Evolutionary conservation across 139 green algal genomes (phyloP), one percentile per base, ranked within the genome.

Genomic region (Micractinium conductrix): DNA sequence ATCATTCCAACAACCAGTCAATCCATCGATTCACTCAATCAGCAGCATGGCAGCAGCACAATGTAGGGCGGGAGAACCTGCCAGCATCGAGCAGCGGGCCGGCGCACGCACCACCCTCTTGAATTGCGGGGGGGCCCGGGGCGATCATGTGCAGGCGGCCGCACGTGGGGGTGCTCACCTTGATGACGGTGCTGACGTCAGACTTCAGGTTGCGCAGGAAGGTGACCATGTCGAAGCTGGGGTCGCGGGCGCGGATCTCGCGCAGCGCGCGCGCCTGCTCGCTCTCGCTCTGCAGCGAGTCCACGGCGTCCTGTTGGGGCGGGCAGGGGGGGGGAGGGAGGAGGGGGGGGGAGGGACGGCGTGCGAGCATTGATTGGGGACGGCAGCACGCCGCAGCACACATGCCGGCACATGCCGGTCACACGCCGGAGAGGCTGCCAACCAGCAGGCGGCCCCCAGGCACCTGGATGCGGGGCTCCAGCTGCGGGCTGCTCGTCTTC

Each of bases 171-270:
- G 33, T 26, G 17, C 74, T 17, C 65, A 88, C 84, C 83, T 92
- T 93, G 75, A 95, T 91, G 17, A 91, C 44, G 17, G 79, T 14
- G 21, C 84, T 74, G n/a, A 95, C 88, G 37, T 95, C 93, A 42
- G 40, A 65, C 70, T 89, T 90, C 19, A 97, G 83, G 10, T 87
- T 76, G 30, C 68, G 74, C 78, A 97, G 85, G 81, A 97, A 96
- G 40, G 72, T 81, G 53, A 93, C 93, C 93, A 97, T 98, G 93
- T 99, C 95, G 86, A 99, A 99, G 58, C 26, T 58, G 2, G 93
- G 93, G 88, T 98, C 94, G 12, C 96, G 89, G 6, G 83, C 60
- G 0, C 93, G 91, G 60, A 99, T 97, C 83, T 96, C 94, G n/a
- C 87, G 86, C 89, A 98, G 93, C 1, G 96, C 95, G 6, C 87